phyloP scores from a whole-genome alignment of 1,284 basidiomycete genomes.

The Anthracocystis panici-leucophaei region DNA sequence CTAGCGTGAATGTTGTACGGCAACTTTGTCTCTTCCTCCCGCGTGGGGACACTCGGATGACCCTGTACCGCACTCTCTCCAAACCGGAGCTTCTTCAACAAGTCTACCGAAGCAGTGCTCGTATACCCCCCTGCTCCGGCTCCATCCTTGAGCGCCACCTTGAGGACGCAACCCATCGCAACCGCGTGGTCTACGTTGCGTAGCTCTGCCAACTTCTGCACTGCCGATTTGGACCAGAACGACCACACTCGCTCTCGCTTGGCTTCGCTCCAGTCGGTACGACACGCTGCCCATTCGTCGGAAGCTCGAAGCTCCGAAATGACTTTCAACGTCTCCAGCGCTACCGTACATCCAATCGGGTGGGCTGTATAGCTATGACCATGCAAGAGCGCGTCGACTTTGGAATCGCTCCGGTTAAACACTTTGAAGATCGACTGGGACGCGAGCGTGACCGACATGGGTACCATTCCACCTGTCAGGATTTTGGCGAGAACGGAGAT shows the following conservation, averaged over 20 bases:
- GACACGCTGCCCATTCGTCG: slow-evolving; percentile 76
- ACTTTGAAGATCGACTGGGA: slow-evolving; percentile 82
- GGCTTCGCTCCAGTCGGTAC: slow-evolving; percentile 71
- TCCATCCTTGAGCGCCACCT: slow-evolving; percentile 80
- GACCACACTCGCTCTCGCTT: slow-evolving; percentile 76
- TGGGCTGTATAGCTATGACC: slow-evolving; percentile 84
- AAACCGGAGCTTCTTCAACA: slow-evolving; percentile 48
- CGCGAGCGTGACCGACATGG: slow-evolving; percentile 82
- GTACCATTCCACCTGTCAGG: slow-evolving; percentile 90
- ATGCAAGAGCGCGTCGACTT: slow-evolving; percentile 88
- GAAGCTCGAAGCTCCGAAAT: slow-evolving; percentile 72
- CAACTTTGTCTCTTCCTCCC: slow-evolving; percentile 31
- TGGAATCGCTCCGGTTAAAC: slow-evolving; percentile 79
- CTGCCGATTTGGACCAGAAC: slow-evolving; percentile 84
- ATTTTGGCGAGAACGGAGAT: slow-evolving; percentile 93
- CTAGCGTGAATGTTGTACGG: slow-evolving; percentile 84
- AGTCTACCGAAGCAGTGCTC: slow-evolving; percentile 46
- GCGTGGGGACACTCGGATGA: slow-evolving; percentile 39
- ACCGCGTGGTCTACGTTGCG: slow-evolving; percentile 80
- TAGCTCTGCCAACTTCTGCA: slow-evolving; percentile 76
- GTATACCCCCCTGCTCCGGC: slow-evolving; percentile 72
- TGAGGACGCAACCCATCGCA: slow-evolving; percentile 88
- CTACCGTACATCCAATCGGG: slow-evolving; percentile 83
- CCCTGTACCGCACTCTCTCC: slow-evolving; percentile 23
- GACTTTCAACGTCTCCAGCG: slow-evolving; percentile 81